A percentile compares a stretch with the other conserved stretches of the same genome.
These are phyloP conservation scores for Nemania diffusa DNA, from an alignment of 2,329 filamentous ascomycete species.

Conservation along the genomic window DNA sequence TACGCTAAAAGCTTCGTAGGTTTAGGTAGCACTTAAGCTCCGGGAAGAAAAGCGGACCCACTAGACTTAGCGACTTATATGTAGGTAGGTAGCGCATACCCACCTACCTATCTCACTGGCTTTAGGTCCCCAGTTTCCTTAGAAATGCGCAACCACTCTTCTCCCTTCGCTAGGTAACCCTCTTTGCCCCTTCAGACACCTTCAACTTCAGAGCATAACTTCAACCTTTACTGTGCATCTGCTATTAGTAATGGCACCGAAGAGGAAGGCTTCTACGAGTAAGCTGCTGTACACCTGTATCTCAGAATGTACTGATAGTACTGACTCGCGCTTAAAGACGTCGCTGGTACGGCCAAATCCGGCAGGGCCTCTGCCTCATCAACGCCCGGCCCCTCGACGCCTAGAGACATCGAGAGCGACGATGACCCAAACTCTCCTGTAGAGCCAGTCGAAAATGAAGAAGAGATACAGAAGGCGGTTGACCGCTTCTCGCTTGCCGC, in stretches of 20 bases:
- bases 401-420: constrained; percentile 66
- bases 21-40: too few relatives aligned
- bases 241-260: constrained; percentile 68
- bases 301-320: constrained; percentile 33
- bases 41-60: too few relatives aligned
- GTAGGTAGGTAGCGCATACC: too few relatives aligned
- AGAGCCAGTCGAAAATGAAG: constrained; percentile 61
- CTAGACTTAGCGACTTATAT: not conserved
- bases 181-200: constrained; percentile 16
- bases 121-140: not conserved
- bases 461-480: constrained; percentile 67
- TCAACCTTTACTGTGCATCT: not conserved
- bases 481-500: constrained; percentile 67
- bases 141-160: not conserved
- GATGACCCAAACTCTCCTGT: constrained; percentile 56
- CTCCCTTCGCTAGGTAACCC: not conserved
- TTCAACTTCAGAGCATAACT: constrained; percentile 25
- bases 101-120: too few relatives aligned
- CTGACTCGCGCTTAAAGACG: constrained; percentile 54
- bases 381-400: constrained; percentile 69
- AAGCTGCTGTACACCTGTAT: constrained; percentile 43
- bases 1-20: not conserved
- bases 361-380: constrained; percentile 67
- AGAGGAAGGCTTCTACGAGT: constrained; percentile 73
- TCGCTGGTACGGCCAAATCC: constrained; percentile 62